Percentiles rank a stretch among this genome's conserved stretches.
These are phyloP conservation scores for Lasiosphaeria hispida DNA, from an alignment of 495 filamentous ascomycete species.

Conservation along the genomic window DNA sequence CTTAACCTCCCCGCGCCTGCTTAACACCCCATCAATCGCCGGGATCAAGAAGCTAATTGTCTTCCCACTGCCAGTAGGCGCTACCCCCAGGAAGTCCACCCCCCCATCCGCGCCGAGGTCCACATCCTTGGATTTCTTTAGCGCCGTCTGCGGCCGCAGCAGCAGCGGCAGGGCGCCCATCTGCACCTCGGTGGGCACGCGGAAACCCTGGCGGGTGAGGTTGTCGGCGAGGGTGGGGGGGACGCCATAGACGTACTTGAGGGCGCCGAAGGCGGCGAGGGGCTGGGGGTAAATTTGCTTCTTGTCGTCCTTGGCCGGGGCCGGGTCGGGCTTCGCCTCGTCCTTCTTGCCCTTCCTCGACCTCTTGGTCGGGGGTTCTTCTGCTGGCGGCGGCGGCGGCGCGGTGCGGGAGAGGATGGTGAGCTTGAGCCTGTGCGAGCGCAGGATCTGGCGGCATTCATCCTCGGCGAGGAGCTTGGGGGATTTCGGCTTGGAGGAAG, in stretches of 20 bases:
- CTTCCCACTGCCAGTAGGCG: conserved; percentile 97
- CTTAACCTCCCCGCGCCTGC: conserved; percentile 37
- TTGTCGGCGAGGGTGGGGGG: conserved; percentile 71
- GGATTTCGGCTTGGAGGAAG: conserved; percentile 27
- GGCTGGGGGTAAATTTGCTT: conserved; percentile 69
- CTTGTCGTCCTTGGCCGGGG: conserved; percentile 43
- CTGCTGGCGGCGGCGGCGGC: conserved; percentile 33
- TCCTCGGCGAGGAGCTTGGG: conserved; percentile 51
- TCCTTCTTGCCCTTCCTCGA: conserved; percentile 50
- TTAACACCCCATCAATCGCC: conserved; percentile 69
- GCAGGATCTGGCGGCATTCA: conserved; percentile 70
- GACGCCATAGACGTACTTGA: conserved; percentile 67
- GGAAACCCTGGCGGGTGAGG: conserved; percentile 78
- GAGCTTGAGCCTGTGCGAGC: conserved; percentile 83
- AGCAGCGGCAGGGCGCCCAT: conserved; percentile 79
- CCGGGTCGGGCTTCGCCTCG: conserved; percentile 38
- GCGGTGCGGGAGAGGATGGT: conserved; percentile 55
- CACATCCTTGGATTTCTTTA: conserved; percentile 26
- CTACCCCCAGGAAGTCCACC: conserved; percentile 78
- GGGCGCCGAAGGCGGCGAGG: conserved; percentile 70
- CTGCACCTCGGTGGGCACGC: conserved; percentile 88
- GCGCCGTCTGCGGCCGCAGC: conserved; percentile 50
- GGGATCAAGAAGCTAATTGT: conserved; percentile 90
- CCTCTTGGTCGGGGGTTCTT: conserved; percentile 29
- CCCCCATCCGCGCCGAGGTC: conserved; percentile 30